Base-by-base conservation (phyloP, 1,284 basidiomycete genomes). In the Paramarasmius palmivorus region DNA sequence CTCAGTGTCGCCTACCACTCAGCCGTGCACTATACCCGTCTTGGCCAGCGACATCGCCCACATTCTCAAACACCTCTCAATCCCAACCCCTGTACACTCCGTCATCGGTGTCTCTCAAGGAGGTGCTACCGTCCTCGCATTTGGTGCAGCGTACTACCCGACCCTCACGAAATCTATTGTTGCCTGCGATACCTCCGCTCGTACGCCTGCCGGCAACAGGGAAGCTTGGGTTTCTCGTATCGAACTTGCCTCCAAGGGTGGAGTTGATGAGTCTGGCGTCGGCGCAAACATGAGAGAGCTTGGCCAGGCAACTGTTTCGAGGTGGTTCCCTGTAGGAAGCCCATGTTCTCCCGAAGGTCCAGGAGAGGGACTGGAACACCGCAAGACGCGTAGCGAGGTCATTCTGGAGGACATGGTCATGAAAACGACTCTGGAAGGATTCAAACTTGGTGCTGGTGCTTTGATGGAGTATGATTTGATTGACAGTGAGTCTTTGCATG, bases 21-120 rank as follows among this genome's bases (percentile, higher is more conserved):
- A 57, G 20, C 48, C 61, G 14, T 55, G 61, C 48, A 66, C 65
- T 7, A 66, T 68, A 42, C 56, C 60, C 17, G 50, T 61, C 23
- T 70, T 79, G 17, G 77, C 78, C 8, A 65, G 68, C 36, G 78
- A 81, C 57, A 72, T 81, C 32, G 59, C 65, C 2, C 60, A 62
- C 25, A 58, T 73, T 37, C 63, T 73, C 49, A 55, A 64, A 3
- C 61, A 59, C 6, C 64, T 77, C 5, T 48, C 58, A 1, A 73
- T 78, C 25, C 60, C 70, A 0, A 66, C 60, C 1, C 55, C 54
- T 4, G 48, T 75, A 19, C 72, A 76, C 44, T 60, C 71, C 15
- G 61, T 79, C 20, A 73, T 81, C 29, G 78, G 78, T 10, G 78
- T 79, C 3, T 79, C 77, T 1, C 77, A 79, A 56, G 78, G 78